A percentile compares a stretch with the other conserved stretches of the same genome.
phyloP scores from a whole-genome alignment of 768 basidiomycete species.

The Glaciozyma antarctica region DNA sequence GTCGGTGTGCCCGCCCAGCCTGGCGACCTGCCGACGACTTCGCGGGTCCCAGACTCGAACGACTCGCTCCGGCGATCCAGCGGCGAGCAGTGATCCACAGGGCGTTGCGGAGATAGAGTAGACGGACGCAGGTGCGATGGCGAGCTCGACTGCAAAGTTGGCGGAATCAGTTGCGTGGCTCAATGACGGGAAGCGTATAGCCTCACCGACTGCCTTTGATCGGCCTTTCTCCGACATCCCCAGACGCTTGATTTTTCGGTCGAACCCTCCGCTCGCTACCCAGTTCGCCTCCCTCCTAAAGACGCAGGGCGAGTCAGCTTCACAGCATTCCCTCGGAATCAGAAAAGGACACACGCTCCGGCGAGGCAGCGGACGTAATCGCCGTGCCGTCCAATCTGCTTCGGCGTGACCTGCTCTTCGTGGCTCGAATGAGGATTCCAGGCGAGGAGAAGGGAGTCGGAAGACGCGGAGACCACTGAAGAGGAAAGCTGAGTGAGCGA shows the following conservation, averaged over 20 bases:
- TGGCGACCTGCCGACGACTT: conserved; percentile 60
- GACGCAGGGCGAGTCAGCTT: background rate
- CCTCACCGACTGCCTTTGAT: conserved; percentile 10
- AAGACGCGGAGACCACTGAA: conserved; percentile 80
- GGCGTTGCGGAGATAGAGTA: conserved; percentile 75
- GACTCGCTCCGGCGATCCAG: conserved; percentile 84
- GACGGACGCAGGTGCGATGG: conserved; percentile 55
- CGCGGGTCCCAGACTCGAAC: conserved; percentile 90
- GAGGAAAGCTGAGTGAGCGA: background rate
- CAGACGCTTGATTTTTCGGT: conserved; percentile 88
- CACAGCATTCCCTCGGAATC: conserved; percentile 1
- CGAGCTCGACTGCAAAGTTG: conserved; percentile 39
- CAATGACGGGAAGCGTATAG: conserved; percentile 32
- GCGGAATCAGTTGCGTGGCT: conserved; percentile 40
- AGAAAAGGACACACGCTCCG: background rate
- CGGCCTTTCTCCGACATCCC: conserved; percentile 57
- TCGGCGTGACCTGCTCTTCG: conserved; percentile 28
- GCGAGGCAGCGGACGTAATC: conserved; percentile 61
- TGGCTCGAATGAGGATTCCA: conserved; percentile 68
- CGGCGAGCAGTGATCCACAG: conserved; percentile 68
- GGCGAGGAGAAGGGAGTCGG: conserved; percentile 85
- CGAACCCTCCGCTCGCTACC: conserved; percentile 89
- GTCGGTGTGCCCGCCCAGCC: conserved; percentile 93
- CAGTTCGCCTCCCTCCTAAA: conserved; percentile 69
- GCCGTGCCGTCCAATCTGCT: conserved; percentile 55